A percentile compares a stretch with the other conserved stretches of the same genome.
Conservation (phyloP, 164 flowering plant genomes). For the Santalum album region DNA sequence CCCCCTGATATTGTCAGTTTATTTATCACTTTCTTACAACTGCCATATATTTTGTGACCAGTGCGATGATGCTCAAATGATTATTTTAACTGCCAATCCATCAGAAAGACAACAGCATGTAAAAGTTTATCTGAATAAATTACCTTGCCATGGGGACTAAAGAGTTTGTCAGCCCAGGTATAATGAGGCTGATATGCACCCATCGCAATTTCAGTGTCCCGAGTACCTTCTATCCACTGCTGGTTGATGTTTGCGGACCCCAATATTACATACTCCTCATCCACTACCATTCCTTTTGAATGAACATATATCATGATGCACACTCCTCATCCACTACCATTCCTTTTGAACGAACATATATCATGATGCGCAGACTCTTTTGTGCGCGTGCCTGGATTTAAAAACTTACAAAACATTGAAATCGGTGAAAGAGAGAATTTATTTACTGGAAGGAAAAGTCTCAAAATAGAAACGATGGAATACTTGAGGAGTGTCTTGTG, state of each 20-base stretch:
- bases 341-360: slow-evolving; percentile 71
- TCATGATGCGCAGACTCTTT: slow-evolving; percentile 55
- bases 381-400: slow-evolving; percentile 26
- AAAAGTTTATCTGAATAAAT: not conserved
- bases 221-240: slow-evolving; percentile 57
- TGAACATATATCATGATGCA: slow-evolving; percentile 66
- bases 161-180: slow-evolving; percentile 33
- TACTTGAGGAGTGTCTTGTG: slow-evolving; percentile 44
- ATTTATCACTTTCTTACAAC: no score
- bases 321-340: slow-evolving; percentile 77
- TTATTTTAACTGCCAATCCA: not conserved
- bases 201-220: slow-evolving; percentile 76
- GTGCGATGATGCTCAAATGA: no score
- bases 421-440: not conserved
- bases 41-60: no score
- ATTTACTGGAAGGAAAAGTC: not conserved
- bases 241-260: slow-evolving; percentile 79
- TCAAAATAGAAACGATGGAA: not conserved
- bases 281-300: slow-evolving; percentile 76
- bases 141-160: slow-evolving; percentile 52
- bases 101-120: not conserved
- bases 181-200: slow-evolving; percentile 65
- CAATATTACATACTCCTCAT: slow-evolving; percentile 58
- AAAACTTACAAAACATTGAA: not conserved
- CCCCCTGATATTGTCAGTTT: no score